A percentile compares a stretch with the other conserved stretches of the same genome.
These are phyloP conservation scores for Camelina hispida DNA, from an alignment of 345 rosid species.

Conservation along the genomic window DNA sequence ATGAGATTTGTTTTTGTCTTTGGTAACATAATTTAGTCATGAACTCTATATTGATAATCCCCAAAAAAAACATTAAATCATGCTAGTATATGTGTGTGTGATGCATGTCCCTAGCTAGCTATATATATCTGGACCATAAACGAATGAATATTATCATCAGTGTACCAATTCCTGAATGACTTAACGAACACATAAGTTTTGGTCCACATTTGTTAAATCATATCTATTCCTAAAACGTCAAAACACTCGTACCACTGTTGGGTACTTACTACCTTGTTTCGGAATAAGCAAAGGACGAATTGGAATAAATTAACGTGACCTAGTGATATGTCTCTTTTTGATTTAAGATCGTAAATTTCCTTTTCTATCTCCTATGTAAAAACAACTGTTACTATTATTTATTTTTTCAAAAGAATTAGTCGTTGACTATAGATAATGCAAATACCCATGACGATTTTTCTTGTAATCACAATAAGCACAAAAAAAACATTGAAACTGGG, in stretches of 20 bases:
- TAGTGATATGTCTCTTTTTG: constrained; percentile 9
- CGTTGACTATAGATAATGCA: background rate
- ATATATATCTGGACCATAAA: constrained; percentile 10
- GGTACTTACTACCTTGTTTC: constrained; percentile 24
- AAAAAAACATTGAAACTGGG: constrained; percentile 25
- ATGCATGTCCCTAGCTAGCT: constrained; percentile 31
- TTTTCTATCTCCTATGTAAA: constrained; percentile 4
- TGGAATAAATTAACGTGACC: constrained; percentile 28
- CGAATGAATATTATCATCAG: constrained; percentile 12
- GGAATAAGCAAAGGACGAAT: constrained; percentile 12
- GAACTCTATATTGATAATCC: constrained; percentile 24
- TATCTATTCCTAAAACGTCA: constrained; percentile 21
- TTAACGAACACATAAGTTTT: constrained; percentile 23
- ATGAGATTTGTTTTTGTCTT: constrained; percentile 36
- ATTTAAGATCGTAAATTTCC: background rate
- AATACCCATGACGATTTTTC: background rate
- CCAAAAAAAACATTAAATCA: constrained; percentile 24
- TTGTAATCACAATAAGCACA: constrained; percentile 18
- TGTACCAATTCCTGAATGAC: constrained; percentile 2
- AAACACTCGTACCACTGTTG: constrained; percentile 38
- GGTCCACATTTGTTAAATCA: constrained; percentile 23
- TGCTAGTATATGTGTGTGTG: background rate
- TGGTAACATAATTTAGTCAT: constrained; percentile 19
- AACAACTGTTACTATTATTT: too few relatives aligned
- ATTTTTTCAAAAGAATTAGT: background rate